Percentiles rank a stretch among this genome's conserved stretches.
These are phyloP conservation scores for Amaranthus tricolor DNA, from an alignment of 179 eudicot genomes.

Conservation along the genomic window DNA sequence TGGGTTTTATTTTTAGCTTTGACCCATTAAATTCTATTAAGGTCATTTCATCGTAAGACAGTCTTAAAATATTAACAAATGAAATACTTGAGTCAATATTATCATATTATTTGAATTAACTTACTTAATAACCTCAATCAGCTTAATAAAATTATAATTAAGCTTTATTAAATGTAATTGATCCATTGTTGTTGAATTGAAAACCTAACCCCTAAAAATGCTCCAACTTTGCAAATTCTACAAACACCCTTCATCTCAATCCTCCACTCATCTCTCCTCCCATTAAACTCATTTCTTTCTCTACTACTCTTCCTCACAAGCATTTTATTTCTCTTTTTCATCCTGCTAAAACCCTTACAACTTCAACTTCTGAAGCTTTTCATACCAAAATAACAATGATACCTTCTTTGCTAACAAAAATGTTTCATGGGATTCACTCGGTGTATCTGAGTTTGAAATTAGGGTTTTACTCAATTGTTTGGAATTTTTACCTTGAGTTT, in stretches of 20 bases:
- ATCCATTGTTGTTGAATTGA: not conserved
- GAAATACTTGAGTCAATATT: too few species aligned
- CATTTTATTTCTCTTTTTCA: not conserved
- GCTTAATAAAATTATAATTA: too few species aligned
- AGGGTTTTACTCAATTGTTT: too few species aligned
- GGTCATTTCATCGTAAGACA: too few species aligned
- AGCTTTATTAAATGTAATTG: too few species aligned
- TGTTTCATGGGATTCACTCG: slow-evolving; percentile 75
- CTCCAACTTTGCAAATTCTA: slow-evolving; percentile 17
- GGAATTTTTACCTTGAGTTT: too few species aligned
- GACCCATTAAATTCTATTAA: too few species aligned
- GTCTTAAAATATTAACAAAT: too few species aligned
- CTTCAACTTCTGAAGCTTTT: slow-evolving; percentile 1
- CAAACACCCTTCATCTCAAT: not conserved
- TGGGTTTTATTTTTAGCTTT: too few species aligned
- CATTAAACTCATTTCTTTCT: slow-evolving; percentile 15
- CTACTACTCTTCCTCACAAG: not conserved
- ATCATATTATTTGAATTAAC: too few species aligned
- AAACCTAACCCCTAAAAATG: slow-evolving; percentile 20
- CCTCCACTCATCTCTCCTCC: not conserved
- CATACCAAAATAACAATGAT: slow-evolving; percentile 17
- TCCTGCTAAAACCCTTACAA: slow-evolving; percentile 35
- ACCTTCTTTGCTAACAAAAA: slow-evolving; percentile 72
- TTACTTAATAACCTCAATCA: too few species aligned
- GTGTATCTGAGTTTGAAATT: slow-evolving; percentile 48